phyloP scores from a whole-genome alignment of 2,329 filamentous ascomycete genomes.

The Nemania sp. region DNA sequence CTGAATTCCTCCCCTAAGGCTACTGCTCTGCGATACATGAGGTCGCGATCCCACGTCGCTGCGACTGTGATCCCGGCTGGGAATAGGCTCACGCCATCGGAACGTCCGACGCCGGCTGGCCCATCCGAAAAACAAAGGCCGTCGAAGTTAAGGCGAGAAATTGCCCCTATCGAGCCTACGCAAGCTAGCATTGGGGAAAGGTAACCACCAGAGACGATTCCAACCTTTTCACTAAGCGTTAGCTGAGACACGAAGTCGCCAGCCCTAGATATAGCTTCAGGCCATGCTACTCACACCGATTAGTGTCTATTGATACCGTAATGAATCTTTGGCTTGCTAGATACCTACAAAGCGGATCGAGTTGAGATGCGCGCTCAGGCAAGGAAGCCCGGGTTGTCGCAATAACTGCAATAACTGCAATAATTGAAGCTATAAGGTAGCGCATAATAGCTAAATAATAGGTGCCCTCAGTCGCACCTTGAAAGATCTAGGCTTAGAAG shows the following conservation, averaged over 20 bases:
- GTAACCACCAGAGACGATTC: constrained; percentile 14
- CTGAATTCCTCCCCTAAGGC: constrained; percentile 78
- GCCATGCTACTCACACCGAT: constrained; percentile 4
- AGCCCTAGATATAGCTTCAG: constrained; percentile 7
- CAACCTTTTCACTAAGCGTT: constrained; percentile 14
- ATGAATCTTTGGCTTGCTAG: neutral
- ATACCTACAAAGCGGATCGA: constrained; percentile 10
- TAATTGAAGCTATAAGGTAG: too few relatives aligned
- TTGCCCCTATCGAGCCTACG: constrained; percentile 66
- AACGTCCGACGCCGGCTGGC: constrained; percentile 80
- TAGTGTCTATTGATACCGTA: neutral
- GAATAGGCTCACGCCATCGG: constrained; percentile 84
- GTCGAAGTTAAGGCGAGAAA: constrained; percentile 76
- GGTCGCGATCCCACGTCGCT: constrained; percentile 84
- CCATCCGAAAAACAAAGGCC: constrained; percentile 86
- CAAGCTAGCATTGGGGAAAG: constrained; percentile 3
- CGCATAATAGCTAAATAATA: too few relatives aligned
- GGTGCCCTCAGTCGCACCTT: too few relatives aligned
- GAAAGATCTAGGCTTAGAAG: too few relatives aligned
- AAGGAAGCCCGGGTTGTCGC: constrained; percentile 24
- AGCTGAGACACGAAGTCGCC: constrained; percentile 17
- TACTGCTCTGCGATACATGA: constrained; percentile 82
- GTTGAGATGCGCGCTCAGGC: constrained; percentile 3
- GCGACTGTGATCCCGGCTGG: constrained; percentile 87
- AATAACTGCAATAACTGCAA: neutral